These are phyloP conservation scores for Raphanus sativus DNA, from an alignment of 345 rosid species.

Conservation along the genomic window DNA sequence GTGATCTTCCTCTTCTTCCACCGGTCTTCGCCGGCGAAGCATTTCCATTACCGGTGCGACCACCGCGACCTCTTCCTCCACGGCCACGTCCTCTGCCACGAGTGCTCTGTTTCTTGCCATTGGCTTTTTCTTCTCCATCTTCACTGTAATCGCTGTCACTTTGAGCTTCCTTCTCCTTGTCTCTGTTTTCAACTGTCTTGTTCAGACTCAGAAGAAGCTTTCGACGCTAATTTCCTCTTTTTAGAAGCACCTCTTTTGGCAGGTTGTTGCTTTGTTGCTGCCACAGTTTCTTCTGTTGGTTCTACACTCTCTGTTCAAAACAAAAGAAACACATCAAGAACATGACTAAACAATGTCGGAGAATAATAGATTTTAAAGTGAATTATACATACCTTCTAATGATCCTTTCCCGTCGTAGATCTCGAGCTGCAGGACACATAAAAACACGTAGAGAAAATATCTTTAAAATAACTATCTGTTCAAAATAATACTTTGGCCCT, in stretches of 20 bases:
- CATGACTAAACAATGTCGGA: background rate
- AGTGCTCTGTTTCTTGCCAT: slow-evolving; percentile 55
- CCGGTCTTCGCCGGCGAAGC: too few species aligned
- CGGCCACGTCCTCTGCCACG: slow-evolving; percentile 48
- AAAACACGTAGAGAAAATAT: background rate
- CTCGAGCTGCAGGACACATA: slow-evolving; percentile 63
- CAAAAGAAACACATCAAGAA: slow-evolving; percentile 1
- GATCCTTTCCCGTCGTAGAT: slow-evolving; percentile 75
- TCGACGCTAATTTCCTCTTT: slow-evolving; percentile 59
- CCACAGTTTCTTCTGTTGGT: slow-evolving; percentile 43
- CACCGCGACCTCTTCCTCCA: slow-evolving; percentile 32
- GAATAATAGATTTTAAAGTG: background rate
- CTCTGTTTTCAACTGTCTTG: slow-evolving; percentile 55
- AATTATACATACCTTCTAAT: slow-evolving; percentile 56
- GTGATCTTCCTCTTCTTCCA: too few species aligned
- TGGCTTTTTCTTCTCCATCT: slow-evolving; percentile 47
- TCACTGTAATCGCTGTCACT: slow-evolving; percentile 44
- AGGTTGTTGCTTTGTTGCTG: slow-evolving; percentile 39
- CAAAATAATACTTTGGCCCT: background rate
- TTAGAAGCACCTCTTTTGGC: slow-evolving; percentile 49
- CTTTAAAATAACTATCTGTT: background rate
- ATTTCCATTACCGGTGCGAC: slow-evolving; percentile 41
- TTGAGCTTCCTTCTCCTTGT: slow-evolving; percentile 47
- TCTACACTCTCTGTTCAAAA: slow-evolving; percentile 49
- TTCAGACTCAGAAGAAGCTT: slow-evolving; percentile 60